phyloP scores from a whole-genome alignment of 108 stramenopile genomes.

The Thalassiosira profunda region DNA sequence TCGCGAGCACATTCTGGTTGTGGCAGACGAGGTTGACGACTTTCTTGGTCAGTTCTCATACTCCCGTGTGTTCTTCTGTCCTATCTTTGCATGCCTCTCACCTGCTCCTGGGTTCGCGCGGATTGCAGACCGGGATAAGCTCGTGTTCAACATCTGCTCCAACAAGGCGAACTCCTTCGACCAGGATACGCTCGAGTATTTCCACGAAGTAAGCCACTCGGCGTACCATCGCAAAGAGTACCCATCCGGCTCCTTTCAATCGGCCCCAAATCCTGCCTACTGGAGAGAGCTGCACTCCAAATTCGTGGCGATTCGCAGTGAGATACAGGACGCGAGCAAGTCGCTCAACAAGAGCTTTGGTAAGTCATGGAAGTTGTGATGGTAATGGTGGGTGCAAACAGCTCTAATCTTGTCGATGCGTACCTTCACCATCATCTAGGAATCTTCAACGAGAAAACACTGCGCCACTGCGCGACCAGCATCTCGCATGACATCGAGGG shows the following conservation, averaged over 20 bases:
- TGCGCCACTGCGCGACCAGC: constrained; percentile 54
- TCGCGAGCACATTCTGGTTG: constrained; percentile 53
- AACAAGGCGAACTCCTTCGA: constrained; percentile 58
- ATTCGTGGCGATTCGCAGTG: constrained; percentile 47
- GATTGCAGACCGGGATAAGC: constrained; percentile 50
- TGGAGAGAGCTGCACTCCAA: constrained; percentile 51
- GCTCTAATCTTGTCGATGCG: too few relatives aligned
- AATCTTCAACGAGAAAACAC: constrained; percentile 62
- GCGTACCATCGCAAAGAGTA: constrained; percentile 40
- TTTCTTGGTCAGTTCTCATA: constrained; percentile 29
- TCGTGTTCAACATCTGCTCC: constrained; percentile 65
- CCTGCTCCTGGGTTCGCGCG: too few relatives aligned
- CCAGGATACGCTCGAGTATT: constrained; percentile 38
- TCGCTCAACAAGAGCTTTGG: constrained; percentile 64
- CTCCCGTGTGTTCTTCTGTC: too few relatives aligned
- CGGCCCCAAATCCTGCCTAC: constrained; percentile 47
- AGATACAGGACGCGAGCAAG: constrained; percentile 61
- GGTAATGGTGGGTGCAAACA: too few relatives aligned
- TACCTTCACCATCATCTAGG: too few relatives aligned
- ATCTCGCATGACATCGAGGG: constrained; percentile 63
- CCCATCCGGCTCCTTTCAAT: constrained; percentile 14
- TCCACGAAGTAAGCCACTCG: constrained; percentile 37
- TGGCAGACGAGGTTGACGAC: constrained; percentile 63
- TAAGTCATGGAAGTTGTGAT: too few relatives aligned
- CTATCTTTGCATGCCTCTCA: too few relatives aligned